Evolutionary conservation across 2,329 filamentous ascomycete species (phyloP), one percentile per base, ranked within the genome.

Genomic region (Penicillium expansum): DNA sequence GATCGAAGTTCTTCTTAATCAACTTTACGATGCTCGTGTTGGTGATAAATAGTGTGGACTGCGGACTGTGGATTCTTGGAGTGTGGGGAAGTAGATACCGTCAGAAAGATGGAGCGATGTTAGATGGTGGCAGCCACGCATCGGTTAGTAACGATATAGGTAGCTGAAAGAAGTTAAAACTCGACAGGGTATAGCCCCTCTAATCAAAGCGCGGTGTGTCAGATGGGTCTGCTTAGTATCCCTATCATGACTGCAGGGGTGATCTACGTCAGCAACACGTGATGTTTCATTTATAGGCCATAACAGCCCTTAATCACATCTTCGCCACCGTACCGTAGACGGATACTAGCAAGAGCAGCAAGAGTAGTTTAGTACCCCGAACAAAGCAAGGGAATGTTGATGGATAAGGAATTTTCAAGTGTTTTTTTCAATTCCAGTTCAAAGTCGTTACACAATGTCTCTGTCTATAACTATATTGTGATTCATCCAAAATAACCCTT

Each of bases 381-480:
- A n/a, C n/a, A 24, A 24, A 24, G 29, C 8, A 29, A 45, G 32
- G 27, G n/a, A 47, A 52, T 24, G 22, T n/a, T 16, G 14, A 9
- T 11, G 5, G n/a, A 14, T 30, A 11, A 29, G 6, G 7, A 32
- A 14, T 10, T 38, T 56, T 56, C 20, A 39, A 38, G n/a, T 18
- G 3, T 35, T 30, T 49, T 49, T 54, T 42, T 49, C 13, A 1
- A 29, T 47, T 56, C 14, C 48, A 52, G 52, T 52, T 52, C 48
- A 39, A 52, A 38, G 22, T 56, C 27, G 54, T 56, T 52, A 52
- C 54, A 52, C 33, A 37, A 55, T 41, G 16, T 52, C 41, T 41
- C 41, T 47, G 48, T 56, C 54, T 56, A 56, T n/a, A n/a, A n/a
- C n/a, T 56, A 45, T 55, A 49, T 20, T 33, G 42, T 56, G 41